phyloP scores from a whole-genome alignment of 768 basidiomycete genomes.

The Tulasnella sp. region DNA sequence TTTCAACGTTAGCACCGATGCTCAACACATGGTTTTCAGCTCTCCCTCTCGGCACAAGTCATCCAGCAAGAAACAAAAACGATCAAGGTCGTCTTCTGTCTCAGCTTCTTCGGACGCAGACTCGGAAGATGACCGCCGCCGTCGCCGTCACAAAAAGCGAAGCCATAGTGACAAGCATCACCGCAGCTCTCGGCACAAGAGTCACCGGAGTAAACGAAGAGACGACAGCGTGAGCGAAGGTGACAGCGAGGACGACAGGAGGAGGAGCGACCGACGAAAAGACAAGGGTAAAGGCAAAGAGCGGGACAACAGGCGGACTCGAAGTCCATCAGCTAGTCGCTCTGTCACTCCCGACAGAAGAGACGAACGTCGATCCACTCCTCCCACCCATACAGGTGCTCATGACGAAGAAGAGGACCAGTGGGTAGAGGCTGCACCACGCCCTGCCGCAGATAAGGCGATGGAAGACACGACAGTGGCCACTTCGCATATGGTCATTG shows the following conservation, averaged over 20 bases:
- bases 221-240: conserved; percentile 28
- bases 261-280: conserved; percentile 44
- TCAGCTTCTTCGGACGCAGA: not conserved
- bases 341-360: not conserved
- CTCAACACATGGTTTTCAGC: conserved; percentile 39
- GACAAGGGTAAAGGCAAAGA: conserved; percentile 38
- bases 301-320: conserved; percentile 29
- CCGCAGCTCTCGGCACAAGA: not conserved
- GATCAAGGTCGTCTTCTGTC: not conserved
- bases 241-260: conserved; percentile 48
- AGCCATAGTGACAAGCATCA: conserved; percentile 1
- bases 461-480: not conserved
- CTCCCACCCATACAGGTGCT: conserved; percentile 20
- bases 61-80: conserved; percentile 35
- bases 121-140: conserved; percentile 12
- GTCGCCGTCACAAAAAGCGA: conserved; percentile 7
- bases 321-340: not conserved
- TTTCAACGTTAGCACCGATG: conserved; percentile 27
- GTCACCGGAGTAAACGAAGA: conserved; percentile 26
- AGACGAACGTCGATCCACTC: not conserved
- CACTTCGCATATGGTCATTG: conserved; percentile 28
- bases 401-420: conserved; percentile 31
- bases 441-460: conserved; percentile 20
- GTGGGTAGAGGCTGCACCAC: conserved; percentile 44
- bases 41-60: conserved; percentile 43